Percentiles rank a stretch among this genome's conserved stretches.
Evolutionary conservation across 2,329 filamentous ascomycete species (phyloP).

Genomic region (Ceratocystis papillata): DNA sequence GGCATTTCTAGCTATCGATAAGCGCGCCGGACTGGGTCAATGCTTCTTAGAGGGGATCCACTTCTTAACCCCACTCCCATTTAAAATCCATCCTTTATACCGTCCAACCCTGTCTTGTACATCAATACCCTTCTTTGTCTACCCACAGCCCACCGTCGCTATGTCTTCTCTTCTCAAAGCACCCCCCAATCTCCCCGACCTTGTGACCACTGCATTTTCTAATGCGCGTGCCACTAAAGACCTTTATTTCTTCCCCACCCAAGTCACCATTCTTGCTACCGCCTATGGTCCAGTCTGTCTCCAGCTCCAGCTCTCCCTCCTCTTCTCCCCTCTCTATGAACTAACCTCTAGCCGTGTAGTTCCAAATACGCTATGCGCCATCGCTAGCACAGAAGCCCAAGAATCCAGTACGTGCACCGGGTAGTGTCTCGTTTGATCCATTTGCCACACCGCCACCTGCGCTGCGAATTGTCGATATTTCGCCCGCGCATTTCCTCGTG

Average conservation of each 20-base stretch:
- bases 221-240: conserved; percentile 40
- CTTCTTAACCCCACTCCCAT: no score
- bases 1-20: no score
- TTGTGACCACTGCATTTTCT: conserved; percentile 41
- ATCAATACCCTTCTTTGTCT: neutral
- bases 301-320: neutral
- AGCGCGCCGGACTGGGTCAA: no score
- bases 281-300: conserved; percentile 37
- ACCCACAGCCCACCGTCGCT: neutral
- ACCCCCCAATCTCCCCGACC: conserved; percentile 37
- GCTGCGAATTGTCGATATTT: conserved; percentile 44
- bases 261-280: conserved; percentile 40
- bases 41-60: no score
- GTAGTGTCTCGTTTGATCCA: conserved; percentile 41
- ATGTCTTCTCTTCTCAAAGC: conserved; percentile 15
- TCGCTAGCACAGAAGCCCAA: conserved; percentile 57
- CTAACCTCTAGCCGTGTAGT: conserved; percentile 36
- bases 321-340: neutral
- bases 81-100: no score
- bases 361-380: conserved; percentile 62
- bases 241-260: conserved; percentile 45
- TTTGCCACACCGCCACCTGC: conserved; percentile 48
- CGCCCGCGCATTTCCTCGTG: conserved; percentile 50
- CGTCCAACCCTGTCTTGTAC: no score
- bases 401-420: conserved; percentile 29